Evolutionary conservation across 768 basidiomycete genomes (phyloP).

Genomic region (Pisolithus orientalis): DNA sequence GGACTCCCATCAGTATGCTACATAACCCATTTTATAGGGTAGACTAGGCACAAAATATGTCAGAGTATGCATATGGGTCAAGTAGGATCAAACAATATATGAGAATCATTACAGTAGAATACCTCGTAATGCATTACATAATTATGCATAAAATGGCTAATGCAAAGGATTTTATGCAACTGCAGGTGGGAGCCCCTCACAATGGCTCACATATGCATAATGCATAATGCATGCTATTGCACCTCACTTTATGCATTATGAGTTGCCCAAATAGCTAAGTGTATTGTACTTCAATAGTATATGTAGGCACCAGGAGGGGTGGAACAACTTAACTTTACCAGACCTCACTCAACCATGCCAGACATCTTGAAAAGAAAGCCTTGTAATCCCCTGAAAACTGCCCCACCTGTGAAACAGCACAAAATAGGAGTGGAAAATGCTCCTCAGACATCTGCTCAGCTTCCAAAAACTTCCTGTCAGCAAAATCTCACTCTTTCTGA

Average conservation of each 20-base stretch:
- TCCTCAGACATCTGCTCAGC: not conserved
- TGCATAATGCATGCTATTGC: not conserved
- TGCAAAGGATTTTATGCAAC: not conserved
- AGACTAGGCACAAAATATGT: too few species aligned
- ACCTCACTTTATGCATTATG: not conserved
- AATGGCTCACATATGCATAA: not conserved
- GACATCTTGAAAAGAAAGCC: not conserved
- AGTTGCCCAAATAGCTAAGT: not conserved
- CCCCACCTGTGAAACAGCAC: not conserved
- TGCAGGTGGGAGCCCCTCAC: not conserved
- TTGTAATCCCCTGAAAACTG: not conserved
- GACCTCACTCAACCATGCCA: not conserved
- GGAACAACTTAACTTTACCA: not conserved
- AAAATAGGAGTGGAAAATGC: not conserved
- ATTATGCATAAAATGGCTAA: not conserved
- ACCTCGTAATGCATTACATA: not conserved
- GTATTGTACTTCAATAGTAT: not conserved
- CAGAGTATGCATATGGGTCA: too few species aligned
- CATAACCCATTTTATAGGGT: too few species aligned
- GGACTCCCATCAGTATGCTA: too few species aligned
- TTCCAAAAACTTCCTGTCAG: not conserved
- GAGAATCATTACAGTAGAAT: not conserved
- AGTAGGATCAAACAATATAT: too few species aligned
- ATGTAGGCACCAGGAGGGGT: not conserved
- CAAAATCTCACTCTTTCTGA: conserved; percentile 1